Conservation (phyloP, 208 protist species). For the Strigomonas oncopelti region DNA sequence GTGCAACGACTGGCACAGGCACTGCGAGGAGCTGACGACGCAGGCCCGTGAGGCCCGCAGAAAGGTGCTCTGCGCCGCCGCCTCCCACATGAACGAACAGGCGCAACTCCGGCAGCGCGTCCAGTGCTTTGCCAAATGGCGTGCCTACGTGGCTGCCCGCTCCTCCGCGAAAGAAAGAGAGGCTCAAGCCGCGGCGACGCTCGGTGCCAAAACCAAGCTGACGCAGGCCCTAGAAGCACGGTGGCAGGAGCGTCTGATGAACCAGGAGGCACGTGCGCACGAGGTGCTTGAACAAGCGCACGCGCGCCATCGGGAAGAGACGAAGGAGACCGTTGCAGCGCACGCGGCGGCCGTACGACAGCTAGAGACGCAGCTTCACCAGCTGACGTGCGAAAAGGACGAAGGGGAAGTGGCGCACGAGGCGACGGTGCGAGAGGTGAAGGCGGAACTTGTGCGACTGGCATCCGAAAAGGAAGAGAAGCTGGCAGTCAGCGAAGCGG, state of each 20-base stretch:
- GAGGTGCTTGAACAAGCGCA: background rate
- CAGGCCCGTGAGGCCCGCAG: background rate
- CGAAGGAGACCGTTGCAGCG: background rate
- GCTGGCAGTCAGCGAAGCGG: constrained; percentile 8
- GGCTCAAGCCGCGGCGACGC: background rate
- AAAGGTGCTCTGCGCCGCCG: background rate
- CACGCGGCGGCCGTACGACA: background rate
- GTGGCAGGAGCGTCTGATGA: background rate
- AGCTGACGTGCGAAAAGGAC: background rate
- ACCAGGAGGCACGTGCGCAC: background rate
- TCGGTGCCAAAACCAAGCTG: background rate
- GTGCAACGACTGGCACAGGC: constrained; percentile 28
- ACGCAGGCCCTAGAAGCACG: background rate
- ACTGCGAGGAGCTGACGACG: constrained; percentile 15
- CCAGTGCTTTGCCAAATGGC: background rate
- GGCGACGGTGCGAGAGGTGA: background rate
- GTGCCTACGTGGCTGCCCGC: background rate
- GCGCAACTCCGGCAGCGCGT: background rate
- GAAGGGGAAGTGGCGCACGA: background rate
- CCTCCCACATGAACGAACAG: background rate
- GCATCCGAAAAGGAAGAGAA: background rate
- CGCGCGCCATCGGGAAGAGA: background rate
- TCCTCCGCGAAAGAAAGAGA: background rate
- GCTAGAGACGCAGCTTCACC: background rate
- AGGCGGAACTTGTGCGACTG: background rate